Evolutionary conservation across 78 protist genomes (phyloP), one percentile per base, ranked within the genome.

Genomic region (Dictyostelium intermedium): DNA sequence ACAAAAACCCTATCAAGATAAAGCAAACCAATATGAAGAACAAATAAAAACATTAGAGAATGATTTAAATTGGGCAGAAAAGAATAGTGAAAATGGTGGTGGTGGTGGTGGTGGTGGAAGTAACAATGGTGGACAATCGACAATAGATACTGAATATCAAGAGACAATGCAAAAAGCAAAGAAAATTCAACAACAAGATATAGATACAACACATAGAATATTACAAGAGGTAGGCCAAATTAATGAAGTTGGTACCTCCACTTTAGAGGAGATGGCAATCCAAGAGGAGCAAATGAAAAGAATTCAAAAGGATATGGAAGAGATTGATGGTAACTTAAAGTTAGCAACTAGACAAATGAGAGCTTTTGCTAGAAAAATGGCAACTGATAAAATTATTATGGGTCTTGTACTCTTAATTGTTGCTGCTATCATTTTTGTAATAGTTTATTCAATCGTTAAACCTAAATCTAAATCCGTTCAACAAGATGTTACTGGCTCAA

Each of bases 361-460:
- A 76, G 96, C 92, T 10, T 97, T 97, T 60, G 93, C 96, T n/a
- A 82, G 98, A 66, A 83, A 95, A 27, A 92, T 97, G 96, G 92
- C 92, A 27, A 95, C 98, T 11, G 98, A 97, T 70, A 97, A 97
- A 85, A 39, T 97, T 3, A 91, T 97, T 79, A 73, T 97, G 85
- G 94, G 97, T 76, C 61, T 97, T 20, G 53, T 92, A 25, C 66
- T 87, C 13, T 82, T 94, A 34, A 72, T 97, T 27, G 97, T 92
- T 16, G 7, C 86, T 13, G 98, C 96, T 23, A 89, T 97, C 60
- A 45, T 97, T 60, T 47, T 66, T n/a, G 91, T 78, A 30, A 93
- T 93, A 47, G 25, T 93, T 63, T 53, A 27, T 60, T 35, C 61
- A 27, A 93, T 84, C 34, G 92, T 93, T 47, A 93, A 81, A 91